Conservation (phyloP, 2,329 filamentous ascomycete genomes). For the Botrytis squamosa region DNA sequence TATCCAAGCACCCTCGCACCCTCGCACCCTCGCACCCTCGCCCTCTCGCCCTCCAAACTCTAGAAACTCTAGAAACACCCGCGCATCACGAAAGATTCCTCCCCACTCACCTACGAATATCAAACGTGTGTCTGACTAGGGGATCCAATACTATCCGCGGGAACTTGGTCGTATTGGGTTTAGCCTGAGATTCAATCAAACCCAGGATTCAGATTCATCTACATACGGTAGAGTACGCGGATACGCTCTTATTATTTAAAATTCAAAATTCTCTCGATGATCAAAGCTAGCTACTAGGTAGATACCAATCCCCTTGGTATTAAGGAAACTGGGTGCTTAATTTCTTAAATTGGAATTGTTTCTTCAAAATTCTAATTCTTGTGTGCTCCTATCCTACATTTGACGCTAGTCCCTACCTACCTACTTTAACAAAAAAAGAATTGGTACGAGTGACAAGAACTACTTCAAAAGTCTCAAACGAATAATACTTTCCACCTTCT, state of each 20-base stretch:
- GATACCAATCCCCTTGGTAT: background rate
- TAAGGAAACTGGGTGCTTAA: background rate
- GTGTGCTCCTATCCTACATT: background rate
- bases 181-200: background rate
- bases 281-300: background rate
- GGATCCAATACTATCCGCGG: background rate
- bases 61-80: background rate
- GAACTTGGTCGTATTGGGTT: background rate
- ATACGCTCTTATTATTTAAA: background rate
- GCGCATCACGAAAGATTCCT: background rate
- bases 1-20: too few relatives aligned
- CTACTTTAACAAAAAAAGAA: background rate
- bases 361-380: background rate
- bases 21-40: too few relatives aligned
- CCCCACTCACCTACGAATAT: constrained; percentile 8
- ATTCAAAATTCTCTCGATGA: background rate
- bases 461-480: constrained; percentile 12
- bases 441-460: background rate
- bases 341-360: background rate
- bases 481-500: background rate
- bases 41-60: background rate
- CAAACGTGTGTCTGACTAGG: constrained; percentile 5
- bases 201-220: background rate
- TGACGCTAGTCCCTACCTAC: background rate
- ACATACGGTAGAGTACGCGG: background rate